These are phyloP conservation scores for Stenogyne calaminthoides DNA, from an alignment of 305 asterid species.

Conservation along the genomic window DNA sequence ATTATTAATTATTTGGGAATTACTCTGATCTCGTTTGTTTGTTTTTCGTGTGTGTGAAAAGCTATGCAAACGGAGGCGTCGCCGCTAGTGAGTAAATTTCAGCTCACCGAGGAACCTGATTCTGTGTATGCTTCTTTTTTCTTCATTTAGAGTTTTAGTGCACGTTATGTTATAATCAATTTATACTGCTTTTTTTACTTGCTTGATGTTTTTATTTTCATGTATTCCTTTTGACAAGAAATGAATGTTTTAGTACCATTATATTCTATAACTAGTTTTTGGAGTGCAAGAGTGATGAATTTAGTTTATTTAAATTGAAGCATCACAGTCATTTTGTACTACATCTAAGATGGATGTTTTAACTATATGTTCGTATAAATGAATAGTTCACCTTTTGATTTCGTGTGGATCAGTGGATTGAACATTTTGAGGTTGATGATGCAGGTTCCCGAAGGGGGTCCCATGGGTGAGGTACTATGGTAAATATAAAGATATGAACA, in stretches of 20 bases:
- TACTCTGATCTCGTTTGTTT: conserved; percentile 17
- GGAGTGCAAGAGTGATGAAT: not conserved
- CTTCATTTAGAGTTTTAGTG: conserved; percentile 1
- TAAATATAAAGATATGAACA: conserved; percentile 60
- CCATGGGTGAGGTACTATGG: conserved; percentile 95
- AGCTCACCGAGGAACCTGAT: conserved; percentile 64
- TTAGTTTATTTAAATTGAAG: not conserved
- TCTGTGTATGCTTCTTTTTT: conserved; percentile 51
- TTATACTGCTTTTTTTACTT: not conserved
- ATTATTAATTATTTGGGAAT: not conserved
- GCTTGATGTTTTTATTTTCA: not conserved
- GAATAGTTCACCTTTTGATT: not conserved
- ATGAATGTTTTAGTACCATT: not conserved
- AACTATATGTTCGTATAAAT: not conserved
- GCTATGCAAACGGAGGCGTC: conserved; percentile 97
- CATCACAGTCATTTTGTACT: not conserved
- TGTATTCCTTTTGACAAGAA: not conserved
- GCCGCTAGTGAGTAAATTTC: conserved; percentile 77
- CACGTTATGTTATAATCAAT: not conserved
- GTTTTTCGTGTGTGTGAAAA: conserved; percentile 25
- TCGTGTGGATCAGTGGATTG: conserved; percentile 13
- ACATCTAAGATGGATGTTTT: not conserved
- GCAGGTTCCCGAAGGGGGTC: conserved; percentile 89
- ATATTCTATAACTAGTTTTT: not conserved
- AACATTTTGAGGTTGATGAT: conserved; percentile 30